Evolutionary conservation across 805 yeast genomes (phyloP), one percentile per base, ranked within the genome.

Genomic region (Cyberlindnera xishuangbannaensis): DNA sequence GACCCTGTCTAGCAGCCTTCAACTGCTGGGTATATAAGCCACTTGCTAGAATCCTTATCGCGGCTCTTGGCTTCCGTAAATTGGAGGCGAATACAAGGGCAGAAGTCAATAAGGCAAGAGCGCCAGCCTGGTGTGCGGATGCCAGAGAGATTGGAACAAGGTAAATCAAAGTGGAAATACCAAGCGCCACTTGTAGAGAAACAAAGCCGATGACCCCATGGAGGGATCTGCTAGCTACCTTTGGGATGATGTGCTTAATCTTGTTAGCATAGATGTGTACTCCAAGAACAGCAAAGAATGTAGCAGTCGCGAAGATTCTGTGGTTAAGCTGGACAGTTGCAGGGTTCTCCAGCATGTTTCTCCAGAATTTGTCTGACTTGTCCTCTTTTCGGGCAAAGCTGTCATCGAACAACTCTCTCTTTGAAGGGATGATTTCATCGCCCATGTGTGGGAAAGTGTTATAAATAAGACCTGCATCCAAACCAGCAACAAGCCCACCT

Each of bases 361-460:
- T 78, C 95, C 96, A 87, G 68, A 82, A 69, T 38, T 83, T 56
- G 55, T 88, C 96, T 4, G 84, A 69, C 37, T 67, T 61, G 51
- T 83, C 90, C 3, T 63, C 67, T 25, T 67, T 67, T 54, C 92
- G 71, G 4, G 95, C 69, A 55, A 67, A 92, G 14, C 71, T 69
- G 5, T 81, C 76, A 29, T 83, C 82, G 67, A 88, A 73, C 31
- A 92, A 64, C 57, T 92, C 99, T 43, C 70, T 62, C n/a, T 54
- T 59, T 13, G 83, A 71, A 8, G 99, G 98, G 24, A 83, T 44
- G 62, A 73, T 70, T 25, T 73, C 74, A 31, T 85, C 85, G 26
- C 97, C 97, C 98, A 92, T 92, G 50, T 80, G 83, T 20, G 99
- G 98, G 72, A 87, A 92, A 4, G 94, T 81, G 59, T 92, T 92